phyloP scores from a whole-genome alignment of 306 rosid species.

The Cicer yamashitae region DNA sequence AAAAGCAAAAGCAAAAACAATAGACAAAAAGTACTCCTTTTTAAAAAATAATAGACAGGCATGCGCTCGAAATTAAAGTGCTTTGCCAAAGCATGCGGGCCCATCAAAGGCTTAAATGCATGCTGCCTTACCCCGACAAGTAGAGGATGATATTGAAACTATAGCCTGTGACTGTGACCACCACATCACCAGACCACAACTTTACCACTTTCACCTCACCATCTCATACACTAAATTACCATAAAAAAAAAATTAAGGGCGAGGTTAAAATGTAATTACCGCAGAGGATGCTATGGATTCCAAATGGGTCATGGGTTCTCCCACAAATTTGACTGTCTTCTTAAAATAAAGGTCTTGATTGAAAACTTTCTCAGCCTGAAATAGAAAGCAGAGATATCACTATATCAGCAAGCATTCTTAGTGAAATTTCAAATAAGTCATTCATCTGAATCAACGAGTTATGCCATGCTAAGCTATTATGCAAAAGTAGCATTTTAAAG shows the following conservation, averaged over 20 bases:
- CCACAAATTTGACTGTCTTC: slow-evolving; percentile 88
- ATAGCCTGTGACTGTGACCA: slow-evolving; percentile 5
- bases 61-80: slow-evolving; percentile 22
- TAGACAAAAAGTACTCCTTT: neutral
- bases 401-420: slow-evolving; percentile 37
- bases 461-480: slow-evolving; percentile 3
- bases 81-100: neutral
- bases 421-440: slow-evolving; percentile 40
- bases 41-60: neutral
- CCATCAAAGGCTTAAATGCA: slow-evolving; percentile 7
- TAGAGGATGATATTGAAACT: slow-evolving; percentile 18
- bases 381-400: slow-evolving; percentile 39
- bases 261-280: slow-evolving; percentile 52
- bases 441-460: slow-evolving; percentile 14
- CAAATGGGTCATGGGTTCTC: slow-evolving; percentile 99
- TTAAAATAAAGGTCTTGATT: slow-evolving; percentile 95
- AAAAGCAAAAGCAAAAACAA: slow-evolving; percentile 40
- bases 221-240: slow-evolving; percentile 31
- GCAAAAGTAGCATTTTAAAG: slow-evolving; percentile 30
- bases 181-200: slow-evolving; percentile 15
- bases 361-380: slow-evolving; percentile 95
- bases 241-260: slow-evolving; percentile 22
- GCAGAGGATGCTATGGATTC: slow-evolving; percentile 99
- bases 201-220: slow-evolving; percentile 7
- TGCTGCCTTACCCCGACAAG: neutral